Evolutionary conservation across 768 basidiomycete species (phyloP), one percentile per base, ranked within the genome.

Genomic region (Mycena alexandri): DNA sequence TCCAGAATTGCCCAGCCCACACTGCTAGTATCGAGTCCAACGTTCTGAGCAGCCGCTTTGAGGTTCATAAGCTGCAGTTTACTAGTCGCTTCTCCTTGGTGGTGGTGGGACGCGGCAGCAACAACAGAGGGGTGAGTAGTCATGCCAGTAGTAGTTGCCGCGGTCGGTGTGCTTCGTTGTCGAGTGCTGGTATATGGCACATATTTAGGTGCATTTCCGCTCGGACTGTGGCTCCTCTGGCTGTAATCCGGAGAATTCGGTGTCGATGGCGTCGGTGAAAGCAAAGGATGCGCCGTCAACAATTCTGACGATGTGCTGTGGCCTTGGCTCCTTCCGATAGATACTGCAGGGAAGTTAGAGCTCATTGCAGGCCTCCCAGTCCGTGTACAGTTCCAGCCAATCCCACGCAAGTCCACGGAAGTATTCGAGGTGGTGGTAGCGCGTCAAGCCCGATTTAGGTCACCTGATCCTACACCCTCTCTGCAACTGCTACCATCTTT

Each of bases 1-100:
- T 95, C 93, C 51, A 95, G 79, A 5, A 96, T 90, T 8, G 86
- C 87, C 90, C 91, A 93, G 0, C 94, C 94, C 5, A 91, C 75
- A 38, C 87, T 89, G 24, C 82, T 83, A 2, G 82, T 79, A 67
- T 90, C 89, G 34, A 95, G 74, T 2, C 92, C 93, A 13, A 93
- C 80, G 53, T 78, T 79, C 77, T 93, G 93, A 16, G 88, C 88
- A 4, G 88, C 89, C 0, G 91, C 86, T 77, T 90, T 94, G 72
- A 94, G 81, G 73, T 88, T 89, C 81, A 91, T 89, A 17, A 90
- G 76, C 76, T 93, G 91, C 2, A 92, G 79, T 74, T 89, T 91
- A 68, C 82, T 87, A 12, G 90, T 86, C 8, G 90, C 91, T 76
- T 87, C 86, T 29, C 86, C 86, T 46, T 86, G 85, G 21, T 80